Evolutionary conservation across 495 filamentous ascomycete genomes (phyloP), one percentile per base, ranked within the genome.

Genomic region (Penicillium pancosmium): DNA sequence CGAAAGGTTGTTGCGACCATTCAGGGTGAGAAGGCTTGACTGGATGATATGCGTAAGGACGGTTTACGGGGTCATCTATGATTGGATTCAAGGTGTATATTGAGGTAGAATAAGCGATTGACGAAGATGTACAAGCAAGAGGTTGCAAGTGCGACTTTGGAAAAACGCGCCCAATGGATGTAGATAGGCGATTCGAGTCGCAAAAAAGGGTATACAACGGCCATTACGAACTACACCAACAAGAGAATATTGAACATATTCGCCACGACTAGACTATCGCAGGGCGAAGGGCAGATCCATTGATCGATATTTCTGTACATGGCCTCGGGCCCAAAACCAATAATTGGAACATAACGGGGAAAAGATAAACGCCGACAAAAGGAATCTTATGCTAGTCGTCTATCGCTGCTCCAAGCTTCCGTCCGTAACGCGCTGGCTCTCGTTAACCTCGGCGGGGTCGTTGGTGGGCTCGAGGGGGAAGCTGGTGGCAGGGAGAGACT

Each of bases 1-100:
- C 79, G 94, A 61, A 89, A 82, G 68, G 83, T 98, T 23, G 87
- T 98, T 35, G 94, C 94, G 48, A 98, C 94, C 7, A 92, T 98
- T 49, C 91, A 98, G 74, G 94, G 94, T 4, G 89, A 96, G 77
- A 93, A 92, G 81, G 79, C 78, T 33, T 84, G 74, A 84, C 65
- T 69, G 3, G 49, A 31, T 31, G 11, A 38, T 13, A 0, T 6
- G 1, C 8, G 36, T 31, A 5, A 53, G 55, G n/a, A 40, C 50
- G 25, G 3, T 23, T 23, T 47, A 21, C 52, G 52, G 33, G 61
- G 61, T 52, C 57, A 57, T 64, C 54, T 70, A 58, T 69, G 52
- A 65, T 27, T 23, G 57, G 53, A 34, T 25, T 33, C 13, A 11
- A 16, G 23, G 21, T 12, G 41, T 23, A 33, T 25, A 9, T 41